Evolutionary conservation across 2,329 filamentous ascomycete genomes (phyloP).

Genomic region (Pseudopithomyces chartarum): DNA sequence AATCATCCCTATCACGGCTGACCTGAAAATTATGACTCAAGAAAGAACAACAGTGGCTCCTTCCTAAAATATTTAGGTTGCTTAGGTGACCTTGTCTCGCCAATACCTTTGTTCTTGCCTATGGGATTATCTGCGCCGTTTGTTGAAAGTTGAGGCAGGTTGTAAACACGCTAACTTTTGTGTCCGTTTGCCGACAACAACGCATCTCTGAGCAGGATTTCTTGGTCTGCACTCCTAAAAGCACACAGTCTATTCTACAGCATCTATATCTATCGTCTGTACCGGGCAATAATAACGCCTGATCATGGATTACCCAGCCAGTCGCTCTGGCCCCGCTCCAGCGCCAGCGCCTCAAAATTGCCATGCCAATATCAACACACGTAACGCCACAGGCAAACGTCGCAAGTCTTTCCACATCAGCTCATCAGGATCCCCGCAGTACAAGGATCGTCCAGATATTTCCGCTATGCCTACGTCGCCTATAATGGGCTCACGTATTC

Average conservation of each 20-base stretch:
- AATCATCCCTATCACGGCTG: no score
- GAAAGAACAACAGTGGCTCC: no score
- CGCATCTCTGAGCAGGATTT: no score
- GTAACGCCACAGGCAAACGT: background rate
- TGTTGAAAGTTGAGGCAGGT: no score
- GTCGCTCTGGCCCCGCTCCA: slow-evolving; percentile 7
- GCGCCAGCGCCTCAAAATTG: background rate
- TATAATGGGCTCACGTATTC: slow-evolving; percentile 30
- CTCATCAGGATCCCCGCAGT: slow-evolving; percentile 16
- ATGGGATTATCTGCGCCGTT: no score
- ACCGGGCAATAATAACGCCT: slow-evolving; percentile 18
- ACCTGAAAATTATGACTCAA: no score
- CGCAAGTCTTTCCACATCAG: slow-evolving; percentile 18
- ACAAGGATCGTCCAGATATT: slow-evolving; percentile 3
- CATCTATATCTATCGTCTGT: no score
- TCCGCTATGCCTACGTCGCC: slow-evolving; percentile 1
- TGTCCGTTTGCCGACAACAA: background rate
- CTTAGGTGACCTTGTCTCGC: no score
- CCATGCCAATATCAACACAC: slow-evolving; percentile 13
- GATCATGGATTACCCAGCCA: slow-evolving; percentile 15
- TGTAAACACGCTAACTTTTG: background rate
- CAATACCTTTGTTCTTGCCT: no score
- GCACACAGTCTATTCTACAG: no score
- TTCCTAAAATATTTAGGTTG: no score
- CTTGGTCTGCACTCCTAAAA: no score